Percentiles rank a stretch among this genome's conserved stretches.
phyloP scores from a whole-genome alignment of 345 rosid genomes.

The Fremontodendron californicum region DNA sequence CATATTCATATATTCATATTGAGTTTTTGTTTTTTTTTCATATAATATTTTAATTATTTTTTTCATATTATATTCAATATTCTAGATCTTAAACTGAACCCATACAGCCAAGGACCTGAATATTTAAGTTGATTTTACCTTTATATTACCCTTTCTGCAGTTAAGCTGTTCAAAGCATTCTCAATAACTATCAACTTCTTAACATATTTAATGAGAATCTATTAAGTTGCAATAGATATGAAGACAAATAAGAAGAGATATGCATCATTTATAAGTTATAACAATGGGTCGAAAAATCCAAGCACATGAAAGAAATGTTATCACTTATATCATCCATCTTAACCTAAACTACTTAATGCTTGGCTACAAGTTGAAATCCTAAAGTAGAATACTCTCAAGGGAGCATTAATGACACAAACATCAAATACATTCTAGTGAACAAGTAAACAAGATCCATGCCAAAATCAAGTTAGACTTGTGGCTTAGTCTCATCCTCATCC shows the following conservation, averaged over 20 bases:
- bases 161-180: no score
- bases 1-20: no score
- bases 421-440: background rate
- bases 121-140: background rate
- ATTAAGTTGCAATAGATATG: background rate
- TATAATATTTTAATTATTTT: no score
- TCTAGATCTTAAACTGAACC: no score
- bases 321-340: background rate
- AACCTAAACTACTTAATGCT: constrained; percentile 1
- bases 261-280: background rate
- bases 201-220: no score
- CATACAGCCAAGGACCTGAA: background rate
- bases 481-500: constrained; percentile 79
- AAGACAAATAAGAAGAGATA: background rate
- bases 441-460: background rate
- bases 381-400: background rate
- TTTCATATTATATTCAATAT: no score
- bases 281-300: background rate
- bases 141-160: background rate
- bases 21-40: no score
- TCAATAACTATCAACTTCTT: no score
- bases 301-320: background rate
- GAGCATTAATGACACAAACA: background rate
- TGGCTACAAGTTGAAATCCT: background rate
- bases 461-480: constrained; percentile 18